phyloP scores from a whole-genome alignment of 2,329 filamentous ascomycete genomes.

The Acrodontium crateriforme region DNA sequence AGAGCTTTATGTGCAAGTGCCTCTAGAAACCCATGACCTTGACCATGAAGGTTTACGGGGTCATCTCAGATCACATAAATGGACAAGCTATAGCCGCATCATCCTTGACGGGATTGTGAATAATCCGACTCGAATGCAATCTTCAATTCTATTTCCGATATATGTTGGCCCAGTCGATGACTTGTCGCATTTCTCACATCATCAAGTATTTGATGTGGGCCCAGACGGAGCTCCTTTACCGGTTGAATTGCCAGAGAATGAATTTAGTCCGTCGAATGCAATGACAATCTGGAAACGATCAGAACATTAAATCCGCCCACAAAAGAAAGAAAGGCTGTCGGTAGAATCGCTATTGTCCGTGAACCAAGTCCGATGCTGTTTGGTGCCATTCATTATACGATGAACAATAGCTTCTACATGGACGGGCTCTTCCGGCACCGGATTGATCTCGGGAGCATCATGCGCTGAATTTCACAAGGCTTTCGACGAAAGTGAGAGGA shows the following conservation, averaged over 20 bases:
- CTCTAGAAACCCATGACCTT: conserved; percentile 26
- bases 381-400: conserved; percentile 44
- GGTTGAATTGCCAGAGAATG: conserved; percentile 23
- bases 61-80: conserved; percentile 31
- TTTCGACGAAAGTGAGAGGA: conserved; percentile 31
- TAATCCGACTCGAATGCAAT: conserved; percentile 30
- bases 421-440: conserved; percentile 44
- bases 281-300: conserved; percentile 23
- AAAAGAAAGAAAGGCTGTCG: conserved; percentile 35
- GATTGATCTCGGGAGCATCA: conserved; percentile 32
- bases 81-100: conserved; percentile 27
- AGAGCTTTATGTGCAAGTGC: conserved; percentile 26
- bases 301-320: conserved; percentile 25
- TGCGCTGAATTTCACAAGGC: conserved; percentile 31
- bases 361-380: conserved; percentile 49
- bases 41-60: conserved; percentile 31
- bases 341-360: conserved; percentile 46
- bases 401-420: conserved; percentile 47
- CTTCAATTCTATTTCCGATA: conserved; percentile 27
- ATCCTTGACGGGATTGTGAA: conserved; percentile 31
- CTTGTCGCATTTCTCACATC: conserved; percentile 32
- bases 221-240: conserved; percentile 30
- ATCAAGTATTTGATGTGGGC: conserved; percentile 44
- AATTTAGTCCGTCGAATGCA: conserved; percentile 9
- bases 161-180: conserved; percentile 30